Base-by-base conservation (phyloP, 768 basidiomycete species). In the Boletus bicolor region DNA sequence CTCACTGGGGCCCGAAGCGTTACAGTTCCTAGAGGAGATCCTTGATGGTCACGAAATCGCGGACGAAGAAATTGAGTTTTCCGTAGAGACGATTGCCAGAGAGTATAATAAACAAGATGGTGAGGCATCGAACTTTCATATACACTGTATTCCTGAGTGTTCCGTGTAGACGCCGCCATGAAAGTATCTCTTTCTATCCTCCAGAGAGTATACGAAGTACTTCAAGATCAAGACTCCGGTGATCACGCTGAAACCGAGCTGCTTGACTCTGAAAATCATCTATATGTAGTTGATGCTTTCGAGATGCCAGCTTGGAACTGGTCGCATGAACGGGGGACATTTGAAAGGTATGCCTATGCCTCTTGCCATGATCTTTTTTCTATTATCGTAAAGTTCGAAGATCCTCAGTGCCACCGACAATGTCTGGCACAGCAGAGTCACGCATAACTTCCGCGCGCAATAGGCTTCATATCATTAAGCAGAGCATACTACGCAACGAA, bases 281-380 rank as follows among this genome's bases (percentile, higher is more conserved):
- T 98, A 30, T 83, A 85, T 64, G 77, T 98, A 60, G 76, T 98
- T 32, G 85, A 96, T 68, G 87, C 96, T 10, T 96, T 93, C 64
- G 93, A 96, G 49, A 98, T 98, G 94, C 97, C 97, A 1, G 74
- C 85, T 12, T 94, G 94, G 87, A 82, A 87, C 64, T 99, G 92
- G 85, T 93, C 94, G 15, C 75, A 79, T 32, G 91, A 95, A 64
- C 77, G 89, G 55, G 88, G 88, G 44, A 87, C 89, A 2, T 98
- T 98, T 65, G 92, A 93, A 55, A 89, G 84, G 95, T 96, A 66
- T 44, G 81, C 50, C 21, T 51, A 66, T 44, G 81, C 50, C 21
- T 51, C 24, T 43, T 34, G 39, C 48, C 14, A 19, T 11, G 19
- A 41, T 42, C 32, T 30, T 21, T 35, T 30, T 50, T 51, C 41